A percentile compares a stretch with the other conserved stretches of the same genome.
phyloP scores from a whole-genome alignment of 2,329 filamentous ascomycete species.

The Hawksworthiomyces lignivorus region DNA sequence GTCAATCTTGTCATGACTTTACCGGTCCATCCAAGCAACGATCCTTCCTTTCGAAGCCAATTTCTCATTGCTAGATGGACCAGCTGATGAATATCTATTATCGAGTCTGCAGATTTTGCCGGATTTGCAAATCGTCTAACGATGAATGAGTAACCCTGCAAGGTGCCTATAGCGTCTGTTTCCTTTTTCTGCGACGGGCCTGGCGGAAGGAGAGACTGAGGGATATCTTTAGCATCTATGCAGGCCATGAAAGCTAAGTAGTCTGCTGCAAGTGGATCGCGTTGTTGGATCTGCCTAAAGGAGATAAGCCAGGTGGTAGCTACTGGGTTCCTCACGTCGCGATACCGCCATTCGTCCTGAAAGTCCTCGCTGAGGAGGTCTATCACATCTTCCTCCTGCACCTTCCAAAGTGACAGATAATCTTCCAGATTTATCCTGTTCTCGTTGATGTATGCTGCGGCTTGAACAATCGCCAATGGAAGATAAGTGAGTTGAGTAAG shows the following conservation, averaged over 20 bases:
- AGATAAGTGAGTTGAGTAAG: too few species aligned
- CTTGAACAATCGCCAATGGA: too few species aligned
- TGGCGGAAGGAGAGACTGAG: conserved; percentile 17
- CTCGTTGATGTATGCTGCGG: too few species aligned
- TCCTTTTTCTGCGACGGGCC: conserved; percentile 8
- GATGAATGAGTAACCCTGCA: conserved; percentile 26
- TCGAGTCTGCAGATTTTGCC: conserved; percentile 8
- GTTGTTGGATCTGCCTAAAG: conserved; percentile 10
- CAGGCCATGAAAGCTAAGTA: conserved; percentile 24
- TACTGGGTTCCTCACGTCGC: conserved; percentile 8
- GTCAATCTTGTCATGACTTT: neutral
- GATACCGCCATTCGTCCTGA: conserved; percentile 9
- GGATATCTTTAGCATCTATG: conserved; percentile 23
- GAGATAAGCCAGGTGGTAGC: conserved; percentile 16
- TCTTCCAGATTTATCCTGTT: too few species aligned
- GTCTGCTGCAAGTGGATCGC: conserved; percentile 19
- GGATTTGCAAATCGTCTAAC: too few species aligned
- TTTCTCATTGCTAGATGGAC: conserved; percentile 23
- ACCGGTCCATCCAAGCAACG: too few species aligned
- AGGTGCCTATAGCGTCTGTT: conserved; percentile 18
- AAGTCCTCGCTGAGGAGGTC: conserved; percentile 12
- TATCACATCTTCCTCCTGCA: conserved; percentile 4
- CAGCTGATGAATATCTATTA: conserved; percentile 25
- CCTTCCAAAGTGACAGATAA: too few species aligned
- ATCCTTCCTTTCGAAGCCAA: conserved; percentile 18